These are phyloP conservation scores for Sporothrix mexicana DNA, from an alignment of 2,329 filamentous ascomycete genomes.

Conservation along the genomic window DNA sequence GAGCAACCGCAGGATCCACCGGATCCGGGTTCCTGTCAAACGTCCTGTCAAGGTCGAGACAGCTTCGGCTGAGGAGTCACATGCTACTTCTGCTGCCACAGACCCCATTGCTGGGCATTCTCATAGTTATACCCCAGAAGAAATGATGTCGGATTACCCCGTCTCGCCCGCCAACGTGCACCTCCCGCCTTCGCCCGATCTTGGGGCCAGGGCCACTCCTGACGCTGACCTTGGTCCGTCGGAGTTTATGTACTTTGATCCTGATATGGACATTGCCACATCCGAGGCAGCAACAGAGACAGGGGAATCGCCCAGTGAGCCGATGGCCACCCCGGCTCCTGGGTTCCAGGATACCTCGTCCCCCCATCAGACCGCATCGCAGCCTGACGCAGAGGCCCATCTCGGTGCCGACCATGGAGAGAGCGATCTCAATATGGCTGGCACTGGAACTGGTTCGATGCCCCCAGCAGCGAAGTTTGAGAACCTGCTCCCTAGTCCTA, in stretches of 20 bases:
- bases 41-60: slow-evolving; percentile 16
- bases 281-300: background rate
- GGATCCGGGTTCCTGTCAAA: slow-evolving; percentile 8
- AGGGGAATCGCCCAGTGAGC: background rate
- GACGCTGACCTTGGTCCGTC: background rate
- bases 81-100: background rate
- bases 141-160: background rate
- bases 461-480: too few relatives aligned
- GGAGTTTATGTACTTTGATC: background rate
- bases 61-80: slow-evolving; percentile 10
- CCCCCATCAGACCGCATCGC: background rate
- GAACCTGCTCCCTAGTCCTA: too few relatives aligned
- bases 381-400: background rate
- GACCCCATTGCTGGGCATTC: slow-evolving; percentile 17
- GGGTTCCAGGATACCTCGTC: background rate
- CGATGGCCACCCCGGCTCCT: slow-evolving; percentile 1
- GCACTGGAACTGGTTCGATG: too few relatives aligned
- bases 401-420: too few relatives aligned
- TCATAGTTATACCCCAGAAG: background rate
- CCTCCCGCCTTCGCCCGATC: slow-evolving; percentile 7
- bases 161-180: slow-evolving; percentile 6
- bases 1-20: slow-evolving; percentile 6
- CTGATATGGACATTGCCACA: slow-evolving; percentile 8
- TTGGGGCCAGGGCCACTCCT: background rate
- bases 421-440: too few relatives aligned